Evolutionary conservation across 441 rosid species (phyloP), one percentile per base, ranked within the genome.

Genomic region (Hura crepitans): DNA sequence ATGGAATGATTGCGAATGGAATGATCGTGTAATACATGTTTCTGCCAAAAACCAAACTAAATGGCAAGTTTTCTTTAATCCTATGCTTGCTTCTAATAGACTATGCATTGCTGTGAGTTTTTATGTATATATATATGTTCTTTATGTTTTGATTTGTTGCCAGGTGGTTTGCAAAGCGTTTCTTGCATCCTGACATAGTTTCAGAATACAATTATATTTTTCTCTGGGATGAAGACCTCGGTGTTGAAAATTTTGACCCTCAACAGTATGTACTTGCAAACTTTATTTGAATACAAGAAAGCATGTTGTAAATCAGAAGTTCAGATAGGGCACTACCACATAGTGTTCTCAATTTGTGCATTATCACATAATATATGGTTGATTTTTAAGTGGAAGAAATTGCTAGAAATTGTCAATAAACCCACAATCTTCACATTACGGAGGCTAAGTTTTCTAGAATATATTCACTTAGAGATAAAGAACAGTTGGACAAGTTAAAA

Each of bases 161-260:
- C 71, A 89, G 94, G 94, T 89, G 95, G 95, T 89, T 87, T 68
- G 95, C 95, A n/a, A 89, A 89, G 79, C 86, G 92, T 56, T 89
- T 89, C 82, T 74, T 89, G 78, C 92, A 89, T 77, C 95, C 95
- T 17, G 90, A 83, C 65, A 77, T 89, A 66, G 89, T 89, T 75
- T 85, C 85, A 25, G 85, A 81, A 47, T 89, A 83, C 67, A 66
- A 45, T 69, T 87, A 85, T 77, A 80, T 89, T 62, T 89, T 89
- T 66, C 85, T 89, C 0, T 89, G 95, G 92, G 95, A 89, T 60
- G 95, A 89, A 76, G 95, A 89, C 80, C 89, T 89, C 22, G 95
- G 95, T 59, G 86, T 87, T 28, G 85, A 89, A 51, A 55, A 85
- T 76, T 89, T 89, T 64, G 58, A 85, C 66, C 92, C 92, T 7